Base-by-base conservation (phyloP, 2,329 filamentous ascomycete species). In the Fusarium nisikadoi region DNA sequence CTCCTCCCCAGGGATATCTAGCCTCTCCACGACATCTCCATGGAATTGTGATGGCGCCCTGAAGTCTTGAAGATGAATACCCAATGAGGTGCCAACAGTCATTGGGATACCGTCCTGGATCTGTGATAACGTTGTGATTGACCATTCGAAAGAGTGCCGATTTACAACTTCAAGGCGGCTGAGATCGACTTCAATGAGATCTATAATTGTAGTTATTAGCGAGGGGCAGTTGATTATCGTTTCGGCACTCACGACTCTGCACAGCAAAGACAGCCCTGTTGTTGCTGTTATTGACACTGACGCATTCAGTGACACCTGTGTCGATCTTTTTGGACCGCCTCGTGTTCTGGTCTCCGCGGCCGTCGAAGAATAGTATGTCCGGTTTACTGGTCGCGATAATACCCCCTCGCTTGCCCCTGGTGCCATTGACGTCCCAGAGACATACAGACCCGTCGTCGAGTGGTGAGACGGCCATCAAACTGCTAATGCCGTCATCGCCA, bases 381-480 rank as follows among this genome's bases (percentile, higher is more conserved):
- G 90, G 84, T 25, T 83, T 83, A 80, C 92, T 96, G 68, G 87
- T 87, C 2, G 88, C 90, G 16, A 93, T 73, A 36, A 96, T 88
- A 6, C 85, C 87, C 4, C 93, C 92, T 71, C 86, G 87, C 70
- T 79, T 84, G 9, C 81, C 81, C 52, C 83, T 83, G 35, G 85
- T 87, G 3, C 87, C 88, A 60, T 87, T 89, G 55, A 93, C 84
- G 77, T 97, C 93, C 94, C 94, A 98, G 11, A 97, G 82, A 74
- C 92, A 93, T n/a, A 98, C 87, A 56, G 93, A 94, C 1, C 94
- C 94, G 78, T 98, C 93, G 64, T 97, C 94, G 12, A 97, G 84
- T 5, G 94, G 94, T 1, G 92, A 91, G 20, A 97, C 87, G 0
- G 93, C 90, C 59, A 91, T 84, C 68, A 86, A 70, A 6, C 82